These are phyloP conservation scores for Penicillium occitanis DNA, from an alignment of 2,329 filamentous ascomycete genomes.

Conservation along the genomic window DNA sequence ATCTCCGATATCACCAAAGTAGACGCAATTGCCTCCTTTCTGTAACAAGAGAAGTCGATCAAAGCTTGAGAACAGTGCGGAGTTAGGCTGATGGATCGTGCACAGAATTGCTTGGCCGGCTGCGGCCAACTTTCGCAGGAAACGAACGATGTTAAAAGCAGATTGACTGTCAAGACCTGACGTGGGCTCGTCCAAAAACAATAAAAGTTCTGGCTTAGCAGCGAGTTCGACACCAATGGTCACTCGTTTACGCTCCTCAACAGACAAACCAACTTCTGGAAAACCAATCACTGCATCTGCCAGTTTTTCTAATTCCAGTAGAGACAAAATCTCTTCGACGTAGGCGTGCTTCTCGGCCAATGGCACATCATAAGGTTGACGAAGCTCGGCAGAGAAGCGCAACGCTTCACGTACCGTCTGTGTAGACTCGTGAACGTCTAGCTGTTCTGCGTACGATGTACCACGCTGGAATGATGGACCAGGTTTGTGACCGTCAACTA, in stretches of 20 bases:
- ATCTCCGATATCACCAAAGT: slow-evolving; percentile 55
- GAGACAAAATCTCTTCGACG: slow-evolving; percentile 64
- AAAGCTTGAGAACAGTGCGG: slow-evolving; percentile 58
- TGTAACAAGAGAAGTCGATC: slow-evolving; percentile 58
- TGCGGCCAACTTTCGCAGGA: slow-evolving; percentile 59
- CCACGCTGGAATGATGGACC: slow-evolving; percentile 63
- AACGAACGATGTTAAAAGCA: slow-evolving; percentile 60
- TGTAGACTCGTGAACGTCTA: slow-evolving; percentile 63
- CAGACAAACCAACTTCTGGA: slow-evolving; percentile 60
- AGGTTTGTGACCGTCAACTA: slow-evolving; percentile 60
- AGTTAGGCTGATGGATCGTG: slow-evolving; percentile 61
- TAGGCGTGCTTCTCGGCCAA: slow-evolving; percentile 63
- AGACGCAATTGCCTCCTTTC: slow-evolving; percentile 55
- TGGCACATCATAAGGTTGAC: slow-evolving; percentile 60
- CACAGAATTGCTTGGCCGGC: slow-evolving; percentile 60
- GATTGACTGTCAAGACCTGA: slow-evolving; percentile 60
- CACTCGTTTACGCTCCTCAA: slow-evolving; percentile 48
- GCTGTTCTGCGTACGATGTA: slow-evolving; percentile 65
- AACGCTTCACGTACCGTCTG: slow-evolving; percentile 65
- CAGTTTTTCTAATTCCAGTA: slow-evolving; percentile 65
- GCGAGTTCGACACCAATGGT: slow-evolving; percentile 42
- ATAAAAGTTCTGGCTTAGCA: slow-evolving; percentile 53
- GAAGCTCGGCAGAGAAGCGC: slow-evolving; percentile 64
- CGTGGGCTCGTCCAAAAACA: slow-evolving; percentile 64
- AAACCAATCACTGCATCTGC: slow-evolving; percentile 66